phyloP scores from a whole-genome alignment of 2,329 filamentous ascomycete genomes.

The Metarhizium album region DNA sequence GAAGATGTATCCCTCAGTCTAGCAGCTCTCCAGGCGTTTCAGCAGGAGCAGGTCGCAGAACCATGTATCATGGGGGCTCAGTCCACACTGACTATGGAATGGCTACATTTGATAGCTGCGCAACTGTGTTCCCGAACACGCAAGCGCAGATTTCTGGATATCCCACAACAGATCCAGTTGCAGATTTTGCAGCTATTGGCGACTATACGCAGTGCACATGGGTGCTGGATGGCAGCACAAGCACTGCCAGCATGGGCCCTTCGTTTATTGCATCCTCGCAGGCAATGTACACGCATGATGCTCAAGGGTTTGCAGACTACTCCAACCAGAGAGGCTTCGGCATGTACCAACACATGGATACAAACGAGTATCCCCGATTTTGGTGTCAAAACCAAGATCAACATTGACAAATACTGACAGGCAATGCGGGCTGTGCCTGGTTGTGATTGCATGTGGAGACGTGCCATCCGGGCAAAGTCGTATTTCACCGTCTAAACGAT shows the following conservation, averaged over 20 bases:
- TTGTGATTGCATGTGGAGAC: background rate
- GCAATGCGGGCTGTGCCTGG: background rate
- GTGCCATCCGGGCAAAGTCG: background rate
- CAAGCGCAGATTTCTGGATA: background rate
- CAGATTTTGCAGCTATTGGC: background rate
- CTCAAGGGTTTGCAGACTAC: background rate
- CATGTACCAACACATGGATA: background rate
- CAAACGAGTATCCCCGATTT: background rate
- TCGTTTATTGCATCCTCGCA: background rate
- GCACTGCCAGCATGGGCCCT: background rate
- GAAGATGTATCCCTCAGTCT: background rate
- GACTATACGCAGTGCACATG: background rate
- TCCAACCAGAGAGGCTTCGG: background rate
- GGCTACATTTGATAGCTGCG: background rate
- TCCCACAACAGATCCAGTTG: background rate
- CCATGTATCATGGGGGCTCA: background rate
- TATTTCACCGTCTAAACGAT: background rate
- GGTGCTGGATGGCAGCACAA: background rate
- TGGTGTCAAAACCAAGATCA: background rate
- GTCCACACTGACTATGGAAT: background rate
- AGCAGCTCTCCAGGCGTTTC: background rate
- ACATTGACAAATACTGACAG: background rate
- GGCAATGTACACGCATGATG: background rate
- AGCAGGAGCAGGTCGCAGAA: background rate
- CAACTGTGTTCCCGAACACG: background rate